Evolutionary conservation across 352 stramenopile species (phyloP), one percentile per base, ranked within the genome.

Genomic region (Phytophthora palmivora): DNA sequence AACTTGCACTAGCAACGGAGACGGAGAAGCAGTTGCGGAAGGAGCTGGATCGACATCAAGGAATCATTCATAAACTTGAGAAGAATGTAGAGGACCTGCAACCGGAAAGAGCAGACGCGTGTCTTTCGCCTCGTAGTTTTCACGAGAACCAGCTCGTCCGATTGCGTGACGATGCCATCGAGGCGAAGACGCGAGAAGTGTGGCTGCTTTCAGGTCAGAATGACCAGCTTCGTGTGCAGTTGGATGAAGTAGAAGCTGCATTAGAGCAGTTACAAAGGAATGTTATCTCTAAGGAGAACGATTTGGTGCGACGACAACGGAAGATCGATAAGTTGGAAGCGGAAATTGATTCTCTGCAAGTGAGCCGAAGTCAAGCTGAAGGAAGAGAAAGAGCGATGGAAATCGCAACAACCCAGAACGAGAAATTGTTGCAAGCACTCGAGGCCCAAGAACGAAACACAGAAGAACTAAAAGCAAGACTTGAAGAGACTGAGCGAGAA

Each of bases 351-450:
- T 60, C 71, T n/a, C 52, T 91, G 3, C 68, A 91, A 30, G 74
- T 78, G 14, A 75, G 61, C 48, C 61, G 57, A 4, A 83, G 80
- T 37, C 79, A 89, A 49, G 69, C 74, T 0, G 64, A 88, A 58
- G 85, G 83, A 1, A 76, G 78, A 1, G 83, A 94, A 46, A 76
- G 78, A 2, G 83, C 85, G 3, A 87, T 94, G 53, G 82, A 91
- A 54, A 88, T 94, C 21, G 83, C 81, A 4, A 87, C 82, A 10
- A 82, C 73, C 5, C 85, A 94, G 60, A 94, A 92, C 28, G 70
- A 79, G 6, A 88, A 86, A 41, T 54, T 94, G 6, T 48, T 92
- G 15, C 76, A 89, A 37, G 80, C 76, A 4, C 70, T 94, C 1
- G 76, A 89, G 33, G 63, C 72, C 0, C 76, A 91, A 44, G 85